Conservation (phyloP, 495 filamentous ascomycete species). For the Talaromyces ruber region DNA sequence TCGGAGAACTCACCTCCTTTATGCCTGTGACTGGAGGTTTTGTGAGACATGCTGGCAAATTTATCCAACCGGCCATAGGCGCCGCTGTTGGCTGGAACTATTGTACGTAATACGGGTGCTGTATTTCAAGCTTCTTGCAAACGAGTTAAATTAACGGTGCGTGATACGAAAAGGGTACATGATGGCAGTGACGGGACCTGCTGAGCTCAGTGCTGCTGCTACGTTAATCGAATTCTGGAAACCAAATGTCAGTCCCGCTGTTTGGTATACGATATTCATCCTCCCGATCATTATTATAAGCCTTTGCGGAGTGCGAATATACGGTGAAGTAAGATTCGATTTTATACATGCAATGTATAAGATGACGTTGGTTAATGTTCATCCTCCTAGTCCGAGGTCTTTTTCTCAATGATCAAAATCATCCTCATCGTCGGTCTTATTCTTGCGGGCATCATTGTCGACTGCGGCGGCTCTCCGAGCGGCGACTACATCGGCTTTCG, state of each 20-base stretch:
- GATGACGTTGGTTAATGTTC: too few relatives aligned
- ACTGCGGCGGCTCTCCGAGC: constrained; percentile 28
- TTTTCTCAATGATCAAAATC: too few relatives aligned
- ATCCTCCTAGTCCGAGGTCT: too few relatives aligned
- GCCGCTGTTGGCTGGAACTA: constrained; percentile 23
- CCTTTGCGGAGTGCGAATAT: constrained; percentile 31
- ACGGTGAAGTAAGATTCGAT: constrained; percentile 38
- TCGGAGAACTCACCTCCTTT: constrained; percentile 10
- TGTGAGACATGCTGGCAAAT: constrained; percentile 17
- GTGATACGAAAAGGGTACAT: too few relatives aligned
- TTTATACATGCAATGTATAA: background rate
- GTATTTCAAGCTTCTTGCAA: too few relatives aligned
- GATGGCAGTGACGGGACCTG: constrained; percentile 9
- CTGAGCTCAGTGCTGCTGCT: constrained; percentile 34
- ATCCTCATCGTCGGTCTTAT: background rate
- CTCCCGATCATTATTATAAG: constrained; percentile 35
- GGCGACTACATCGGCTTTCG: constrained; percentile 22
- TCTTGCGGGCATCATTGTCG: constrained; percentile 15
- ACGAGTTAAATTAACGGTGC: too few relatives aligned
- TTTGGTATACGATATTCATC: constrained; percentile 38
- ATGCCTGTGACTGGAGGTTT: constrained; percentile 20
- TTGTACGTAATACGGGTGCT: too few relatives aligned
- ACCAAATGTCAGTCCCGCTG: constrained; percentile 19
- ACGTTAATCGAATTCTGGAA: constrained; percentile 42
- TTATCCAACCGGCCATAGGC: constrained; percentile 22